Evolutionary conservation across 495 filamentous ascomycete genomes (phyloP), one percentile per base, ranked within the genome.

Genomic region (Elasticomyces elasticus): DNA sequence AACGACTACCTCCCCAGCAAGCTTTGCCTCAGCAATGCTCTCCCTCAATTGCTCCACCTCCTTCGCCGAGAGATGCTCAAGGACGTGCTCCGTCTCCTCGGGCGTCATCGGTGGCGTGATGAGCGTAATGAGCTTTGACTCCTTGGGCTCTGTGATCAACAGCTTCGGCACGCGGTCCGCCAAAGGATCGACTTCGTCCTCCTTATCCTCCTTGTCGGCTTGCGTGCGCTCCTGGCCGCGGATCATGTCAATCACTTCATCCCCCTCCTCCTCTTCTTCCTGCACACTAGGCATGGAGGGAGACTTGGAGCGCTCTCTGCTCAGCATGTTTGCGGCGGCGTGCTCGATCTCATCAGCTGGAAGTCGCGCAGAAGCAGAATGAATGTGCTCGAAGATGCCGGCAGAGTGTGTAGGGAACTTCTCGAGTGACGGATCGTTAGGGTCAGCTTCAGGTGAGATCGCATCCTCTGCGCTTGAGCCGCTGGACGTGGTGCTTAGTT

Each of bases 371-470:
- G 43, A 50, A 17, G 56, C 44, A 10, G 46, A 24, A 15, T 38
- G 53, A 24, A 63, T 57, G 15, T 54, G 47, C 19, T 61, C 43
- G 17, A 51, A 22, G 37, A 63, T 61, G 15, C 43, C 61, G 5
- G 22, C 30, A 5, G 30, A 44, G 23, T 55, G 50, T 7, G 58
- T 61, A 0, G 61, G 61, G 46, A 63, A 63, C 17, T 42, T 40
- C 38, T 63, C 61, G 23, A 61, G 61, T 0, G 45, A 33, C 0
- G 44, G 58, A 37, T 58, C 54, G 22, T 63, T 44, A 23, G 50
- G 42, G 22, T 49, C 47, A 35, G 58, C 51, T 55, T 61, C 61
- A 23, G 50, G 38, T 11, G 35, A 30, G 17, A 63, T 23, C 0
- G 45, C 5, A 26, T 60, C 35, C 11, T 17, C 17, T 3, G 22